Base-by-base conservation (phyloP, 352 stramenopile genomes). In the Hyaloperonospora brassicae region DNA sequence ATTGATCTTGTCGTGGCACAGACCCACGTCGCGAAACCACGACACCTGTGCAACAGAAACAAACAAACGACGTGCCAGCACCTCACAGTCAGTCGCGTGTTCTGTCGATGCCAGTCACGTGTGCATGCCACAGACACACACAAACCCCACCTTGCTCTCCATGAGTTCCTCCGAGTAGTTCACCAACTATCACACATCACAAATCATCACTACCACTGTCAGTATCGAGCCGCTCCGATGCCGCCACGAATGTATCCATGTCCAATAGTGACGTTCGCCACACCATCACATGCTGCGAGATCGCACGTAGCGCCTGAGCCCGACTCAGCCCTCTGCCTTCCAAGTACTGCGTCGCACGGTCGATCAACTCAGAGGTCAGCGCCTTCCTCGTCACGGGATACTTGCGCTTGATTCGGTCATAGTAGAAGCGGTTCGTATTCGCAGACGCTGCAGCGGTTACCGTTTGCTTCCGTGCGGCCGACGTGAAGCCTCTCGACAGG, bases 401-500 rank as follows among this genome's bases (percentile, higher is more conserved):
- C 47, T 82, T 82, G 36, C 66, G 62, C 23, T 47, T 54, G 45
- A 82, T 75, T 27, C 72, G 72, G 31, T 45, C 68, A 48, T 73
- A 77, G 36, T 56, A 74, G 58, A 47, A 12, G 22, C 45, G 59
- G 25, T 60, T 36, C 46, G 63, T 45, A 44, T 50, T 22, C 4
- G 45, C 47, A 3, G 9, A 27, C 14, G 38, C 44, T 1, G 46
- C 30, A 8, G 22, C 42, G 11, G 46, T 36, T 5, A 40, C 36
- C 12, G 47, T 10, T 10, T 38, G n/a, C n/a, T 36, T 41, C 11
- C 55, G 31, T 40, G 67, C 24, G 12, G 52, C 23, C 1, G 50
- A 25, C 31, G 44, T 5, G 12, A 59, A 64, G 35, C 38, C 49
- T 35, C 46, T 35, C 6, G 42, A 27, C 22, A 66, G 46, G 8